phyloP scores from a whole-genome alignment of 805 yeast species.

The Suhomyces vadensis region DNA sequence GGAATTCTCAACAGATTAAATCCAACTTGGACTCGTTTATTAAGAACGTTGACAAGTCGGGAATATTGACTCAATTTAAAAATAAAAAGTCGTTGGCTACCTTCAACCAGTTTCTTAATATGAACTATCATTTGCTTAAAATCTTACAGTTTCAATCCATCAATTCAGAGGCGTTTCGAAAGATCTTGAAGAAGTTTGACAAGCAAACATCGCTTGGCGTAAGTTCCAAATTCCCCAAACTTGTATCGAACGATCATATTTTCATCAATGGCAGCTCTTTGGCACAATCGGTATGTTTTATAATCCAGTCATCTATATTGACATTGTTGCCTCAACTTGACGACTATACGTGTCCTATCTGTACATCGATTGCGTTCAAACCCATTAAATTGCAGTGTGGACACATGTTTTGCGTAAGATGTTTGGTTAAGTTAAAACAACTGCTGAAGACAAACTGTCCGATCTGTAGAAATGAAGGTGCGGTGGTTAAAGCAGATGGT shows the following conservation, averaged over 20 bases:
- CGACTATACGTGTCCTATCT: constrained; percentile 74
- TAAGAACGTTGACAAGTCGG: constrained; percentile 37
- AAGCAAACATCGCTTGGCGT: constrained; percentile 63
- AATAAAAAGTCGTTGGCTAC: constrained; percentile 46
- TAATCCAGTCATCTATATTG: constrained; percentile 55
- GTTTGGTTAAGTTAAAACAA: constrained; percentile 67
- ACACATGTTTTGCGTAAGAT: constrained; percentile 72
- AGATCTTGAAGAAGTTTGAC: constrained; percentile 74
- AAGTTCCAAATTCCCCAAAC: constrained; percentile 46
- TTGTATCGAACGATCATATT: constrained; percentile 42
- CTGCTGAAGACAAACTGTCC: constrained; percentile 64
- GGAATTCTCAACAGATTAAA: constrained; percentile 48
- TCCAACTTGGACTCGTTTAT: constrained; percentile 44
- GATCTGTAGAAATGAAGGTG: constrained; percentile 55
- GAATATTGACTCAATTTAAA: constrained; percentile 43
- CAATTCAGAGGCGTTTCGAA: constrained; percentile 62
- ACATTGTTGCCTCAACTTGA: constrained; percentile 70
- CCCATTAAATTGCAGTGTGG: constrained; percentile 66
- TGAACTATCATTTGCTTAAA: constrained; percentile 57
- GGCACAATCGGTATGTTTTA: constrained; percentile 53
- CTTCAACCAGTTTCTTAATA: constrained; percentile 49
- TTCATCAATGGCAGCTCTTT: constrained; percentile 49
- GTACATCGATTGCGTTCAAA: constrained; percentile 67
- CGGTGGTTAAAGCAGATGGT: constrained; percentile 59
- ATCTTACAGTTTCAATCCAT: constrained; percentile 60